A percentile compares a stretch with the other conserved stretches of the same genome.
Conservation (phyloP, 495 filamentous ascomycete genomes). For the Melanomma pulvis-pyrius region DNA sequence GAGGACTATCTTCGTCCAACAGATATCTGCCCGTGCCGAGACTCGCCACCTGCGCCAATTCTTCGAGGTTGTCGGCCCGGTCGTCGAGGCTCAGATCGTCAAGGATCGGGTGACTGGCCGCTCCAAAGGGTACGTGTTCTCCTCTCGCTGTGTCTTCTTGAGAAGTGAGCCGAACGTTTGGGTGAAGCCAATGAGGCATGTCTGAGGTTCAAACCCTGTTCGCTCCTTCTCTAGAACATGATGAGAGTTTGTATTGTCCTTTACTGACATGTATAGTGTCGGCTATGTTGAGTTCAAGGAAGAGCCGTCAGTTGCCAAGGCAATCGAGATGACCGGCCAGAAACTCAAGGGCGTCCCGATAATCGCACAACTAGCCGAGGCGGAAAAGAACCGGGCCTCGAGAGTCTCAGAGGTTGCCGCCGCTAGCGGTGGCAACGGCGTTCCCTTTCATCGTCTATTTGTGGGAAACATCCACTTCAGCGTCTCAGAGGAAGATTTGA, state of each 20-base stretch:
- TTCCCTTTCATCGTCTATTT: slow-evolving; percentile 97
- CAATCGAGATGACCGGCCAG: slow-evolving; percentile 98
- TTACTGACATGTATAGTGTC: slow-evolving; percentile 62
- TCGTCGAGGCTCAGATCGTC: slow-evolving; percentile 99
- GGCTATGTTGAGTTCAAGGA: slow-evolving; percentile 99
- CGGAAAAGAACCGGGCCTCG: slow-evolving; percentile 98
- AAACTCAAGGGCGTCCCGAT: slow-evolving; percentile 98
- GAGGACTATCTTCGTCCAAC: slow-evolving; percentile 97
- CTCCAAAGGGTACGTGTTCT: slow-evolving; percentile 83
- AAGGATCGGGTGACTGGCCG: slow-evolving; percentile 95
- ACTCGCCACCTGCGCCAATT: slow-evolving; percentile 92
- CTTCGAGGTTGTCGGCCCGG: slow-evolving; percentile 93
- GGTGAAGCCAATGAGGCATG: not conserved
- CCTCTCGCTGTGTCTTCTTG: not conserved
- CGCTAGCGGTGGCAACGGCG: slow-evolving; percentile 65
- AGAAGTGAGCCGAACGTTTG: not conserved
- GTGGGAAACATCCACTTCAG: slow-evolving; percentile 99
- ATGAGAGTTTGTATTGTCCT: not conserved
- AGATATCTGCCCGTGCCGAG: slow-evolving; percentile 87
- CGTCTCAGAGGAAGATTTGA: slow-evolving; percentile 94
- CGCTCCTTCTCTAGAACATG: not conserved
- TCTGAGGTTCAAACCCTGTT: not conserved
- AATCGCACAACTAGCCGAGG: slow-evolving; percentile 97
- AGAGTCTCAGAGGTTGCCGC: slow-evolving; percentile 74
- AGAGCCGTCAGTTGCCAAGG: slow-evolving; percentile 89